Base-by-base conservation (phyloP, 257 asterid genomes). In the Dorcoceras hygrometricum region DNA sequence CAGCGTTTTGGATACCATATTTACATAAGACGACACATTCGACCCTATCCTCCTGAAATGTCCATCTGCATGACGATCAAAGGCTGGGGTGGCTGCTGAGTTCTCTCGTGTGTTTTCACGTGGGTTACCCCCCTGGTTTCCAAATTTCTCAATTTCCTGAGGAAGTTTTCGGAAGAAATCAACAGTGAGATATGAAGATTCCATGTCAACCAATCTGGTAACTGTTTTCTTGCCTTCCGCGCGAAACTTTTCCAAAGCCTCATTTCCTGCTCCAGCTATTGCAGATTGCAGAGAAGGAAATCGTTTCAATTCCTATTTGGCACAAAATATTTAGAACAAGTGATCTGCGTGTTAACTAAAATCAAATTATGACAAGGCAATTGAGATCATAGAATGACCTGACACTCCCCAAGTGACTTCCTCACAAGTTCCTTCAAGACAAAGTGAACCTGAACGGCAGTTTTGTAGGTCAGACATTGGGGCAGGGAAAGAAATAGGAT, bases 121-220 rank as follows among this genome's bases (percentile, higher is more conserved):
- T 10, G 77, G 77, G 28, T 78, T 82, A 29, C 78, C 73, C 22
- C 82, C 83, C 29, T 76, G 80, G 70, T 79, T 85, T 63, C 80
- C 89, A 61, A 65, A 73, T 61, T 70, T 83, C 80, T 90, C 97
- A 23, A 87, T 81, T 85, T 89, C 98, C 72, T 83, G 91, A 27
- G 98, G 98, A 62, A 91, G 96, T 69, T 48, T 91, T 73, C 96
- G 86, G 80, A 91, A 91, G 86, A 91, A 91, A 26, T 91, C 98
- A 9, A 84, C 98, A 4, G 98, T 91, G 57, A 89, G 79, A 79
- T 91, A 91, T 1, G 96, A 81, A 73, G 89, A 77, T 71, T 91
- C 98, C 98, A 91, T 91, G 62, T 89, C 95, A 43, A 89, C 95
- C 88, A 91, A 77, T 77, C 98, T 82, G 63, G 82, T 1, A 7